Percentiles rank a stretch among this genome's conserved stretches.
phyloP scores from a whole-genome alignment of 2,329 filamentous ascomycete genomes.

The Epichloe hybrida region DNA sequence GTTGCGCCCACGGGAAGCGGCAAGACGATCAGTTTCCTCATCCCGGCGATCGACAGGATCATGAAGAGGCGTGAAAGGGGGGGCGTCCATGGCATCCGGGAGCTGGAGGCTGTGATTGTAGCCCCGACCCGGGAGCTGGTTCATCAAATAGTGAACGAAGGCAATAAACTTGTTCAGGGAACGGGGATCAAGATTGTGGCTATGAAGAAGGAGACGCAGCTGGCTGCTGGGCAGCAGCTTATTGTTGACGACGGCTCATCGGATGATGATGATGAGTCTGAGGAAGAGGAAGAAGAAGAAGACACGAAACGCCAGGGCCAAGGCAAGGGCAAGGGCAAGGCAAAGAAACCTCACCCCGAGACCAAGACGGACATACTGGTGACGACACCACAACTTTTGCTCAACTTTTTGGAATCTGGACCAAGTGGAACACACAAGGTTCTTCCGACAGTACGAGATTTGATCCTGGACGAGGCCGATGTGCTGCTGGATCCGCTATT shows the following conservation, averaged over 20 bases:
- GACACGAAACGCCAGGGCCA: slow-evolving; percentile 20
- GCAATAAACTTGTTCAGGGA: slow-evolving; percentile 61
- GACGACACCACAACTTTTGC: slow-evolving; percentile 45
- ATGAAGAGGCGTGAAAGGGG: slow-evolving; percentile 40
- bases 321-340: slow-evolving; percentile 17
- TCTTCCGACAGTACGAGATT: slow-evolving; percentile 54
- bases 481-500: slow-evolving; percentile 87
- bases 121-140: slow-evolving; percentile 70
- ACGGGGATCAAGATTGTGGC: slow-evolving; percentile 68
- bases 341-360: slow-evolving; percentile 13
- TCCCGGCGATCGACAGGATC: slow-evolving; percentile 71
- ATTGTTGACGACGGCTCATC: slow-evolving; percentile 25
- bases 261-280: slow-evolving; percentile 8
- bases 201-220: slow-evolving; percentile 76
- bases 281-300: slow-evolving; percentile 21
- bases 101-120: slow-evolving; percentile 55
- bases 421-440: slow-evolving; percentile 32
- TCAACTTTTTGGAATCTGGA: slow-evolving; percentile 51
- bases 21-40: slow-evolving; percentile 86
- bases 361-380: slow-evolving; percentile 26
- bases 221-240: slow-evolving; percentile 36
- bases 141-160: slow-evolving; percentile 72
- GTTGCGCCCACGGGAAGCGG: slow-evolving; percentile 93
- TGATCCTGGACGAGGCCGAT: slow-evolving; percentile 89
- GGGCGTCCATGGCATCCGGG: slow-evolving; percentile 27